A percentile compares a stretch with the other conserved stretches of the same genome.
Evolutionary conservation across 2,329 filamentous ascomycete species (phyloP).

Genomic region (Ophiostoma fasciatum): DNA sequence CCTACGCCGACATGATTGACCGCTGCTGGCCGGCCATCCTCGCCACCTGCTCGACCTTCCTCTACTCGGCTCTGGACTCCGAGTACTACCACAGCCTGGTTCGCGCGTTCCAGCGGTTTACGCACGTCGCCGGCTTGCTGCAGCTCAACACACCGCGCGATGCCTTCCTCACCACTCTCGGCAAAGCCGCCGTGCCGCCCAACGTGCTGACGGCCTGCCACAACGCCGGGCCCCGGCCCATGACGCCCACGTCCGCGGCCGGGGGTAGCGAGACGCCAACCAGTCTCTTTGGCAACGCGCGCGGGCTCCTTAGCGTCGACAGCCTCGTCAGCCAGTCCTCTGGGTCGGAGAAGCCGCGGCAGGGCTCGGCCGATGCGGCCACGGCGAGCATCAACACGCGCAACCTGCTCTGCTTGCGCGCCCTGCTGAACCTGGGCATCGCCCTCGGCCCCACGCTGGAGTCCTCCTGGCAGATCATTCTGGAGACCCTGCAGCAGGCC

Average conservation of each 20-base stretch:
- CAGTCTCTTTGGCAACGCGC: conserved; percentile 55
- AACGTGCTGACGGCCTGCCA: conserved; percentile 52
- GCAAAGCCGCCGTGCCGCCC: conserved; percentile 81
- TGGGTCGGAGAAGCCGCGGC: conserved; percentile 42
- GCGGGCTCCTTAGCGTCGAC: conserved; percentile 60
- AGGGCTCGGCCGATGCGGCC: conserved; percentile 39
- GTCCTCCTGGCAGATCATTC: conserved; percentile 74
- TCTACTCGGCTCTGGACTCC: conserved; percentile 81
- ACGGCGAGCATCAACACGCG: conserved; percentile 58
- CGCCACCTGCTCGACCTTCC: conserved; percentile 86
- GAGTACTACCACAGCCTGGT: conserved; percentile 91
- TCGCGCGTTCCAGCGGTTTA: conserved; percentile 84
- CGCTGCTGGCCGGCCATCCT: conserved; percentile 92
- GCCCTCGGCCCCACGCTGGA: conserved; percentile 80
- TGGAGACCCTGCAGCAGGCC: conserved; percentile 85
- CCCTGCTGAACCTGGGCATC: conserved; percentile 88
- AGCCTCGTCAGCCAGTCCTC: conserved; percentile 46
- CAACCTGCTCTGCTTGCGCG: conserved; percentile 79
- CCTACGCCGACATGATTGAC: conserved; percentile 70
- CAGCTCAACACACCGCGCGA: conserved; percentile 76
- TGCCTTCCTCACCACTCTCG: conserved; percentile 85
- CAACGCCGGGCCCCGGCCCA: conserved; percentile 30
- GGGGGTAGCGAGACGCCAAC: conserved; percentile 36
- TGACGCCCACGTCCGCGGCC: conserved; percentile 26
- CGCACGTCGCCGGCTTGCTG: conserved; percentile 83